These are phyloP conservation scores for Fistulifera pelliculosa DNA, from an alignment of 108 stramenopile species.

Conservation along the genomic window DNA sequence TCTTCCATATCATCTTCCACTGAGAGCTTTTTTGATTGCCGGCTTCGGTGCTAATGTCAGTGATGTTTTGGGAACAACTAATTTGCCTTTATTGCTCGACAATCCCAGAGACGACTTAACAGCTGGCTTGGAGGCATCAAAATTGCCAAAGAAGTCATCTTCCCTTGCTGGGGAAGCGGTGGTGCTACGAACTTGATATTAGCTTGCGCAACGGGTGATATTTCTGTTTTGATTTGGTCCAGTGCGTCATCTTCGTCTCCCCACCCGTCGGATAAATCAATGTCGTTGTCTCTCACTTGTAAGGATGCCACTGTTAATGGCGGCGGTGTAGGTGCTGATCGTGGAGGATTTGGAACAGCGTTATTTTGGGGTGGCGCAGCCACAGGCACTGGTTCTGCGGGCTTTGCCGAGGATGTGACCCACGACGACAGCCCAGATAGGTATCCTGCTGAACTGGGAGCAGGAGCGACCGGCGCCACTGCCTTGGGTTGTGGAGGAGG, in stretches of 20 bases:
- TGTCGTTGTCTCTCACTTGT: slow-evolving; percentile 18
- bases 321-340: slow-evolving; percentile 15
- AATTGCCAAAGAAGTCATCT: slow-evolving; percentile 7
- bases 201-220: too few relatives aligned
- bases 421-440: slow-evolving; percentile 65
- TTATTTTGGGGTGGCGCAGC: slow-evolving; percentile 7
- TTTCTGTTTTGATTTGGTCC: too few relatives aligned
- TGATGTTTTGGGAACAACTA: neutral
- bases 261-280: slow-evolving; percentile 37
- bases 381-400: slow-evolving; percentile 14
- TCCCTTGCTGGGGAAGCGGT: slow-evolving; percentile 2
- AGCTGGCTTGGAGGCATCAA: slow-evolving; percentile 6
- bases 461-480: slow-evolving; percentile 15
- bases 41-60: slow-evolving; percentile 13
- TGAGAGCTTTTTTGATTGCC: slow-evolving; percentile 40
- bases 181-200: too few relatives aligned
- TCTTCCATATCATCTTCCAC: slow-evolving; percentile 46
- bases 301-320: slow-evolving; percentile 25
- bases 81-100: slow-evolving; percentile 3
- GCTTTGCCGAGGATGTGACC: slow-evolving; percentile 38
- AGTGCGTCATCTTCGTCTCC: slow-evolving; percentile 9
- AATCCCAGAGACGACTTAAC: neutral
- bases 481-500: neutral
- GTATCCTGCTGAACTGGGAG: slow-evolving; percentile 35
- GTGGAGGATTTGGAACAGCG: slow-evolving; percentile 8